phyloP scores from a whole-genome alignment of 306 rosid species.

The Cicer chorassanicum region DNA sequence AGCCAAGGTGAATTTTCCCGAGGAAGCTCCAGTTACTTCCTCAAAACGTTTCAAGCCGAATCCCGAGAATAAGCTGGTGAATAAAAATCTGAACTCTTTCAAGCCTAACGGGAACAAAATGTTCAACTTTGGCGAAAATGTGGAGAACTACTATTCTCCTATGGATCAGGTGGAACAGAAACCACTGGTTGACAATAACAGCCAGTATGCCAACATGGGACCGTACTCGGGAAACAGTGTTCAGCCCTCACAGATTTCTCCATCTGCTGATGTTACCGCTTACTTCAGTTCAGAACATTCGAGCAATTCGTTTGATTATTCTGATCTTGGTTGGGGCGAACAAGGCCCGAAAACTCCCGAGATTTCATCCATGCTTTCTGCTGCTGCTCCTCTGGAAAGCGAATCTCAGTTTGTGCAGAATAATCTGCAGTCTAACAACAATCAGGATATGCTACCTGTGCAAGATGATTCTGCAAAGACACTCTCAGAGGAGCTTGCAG shows the following conservation, averaged over 20 bases:
- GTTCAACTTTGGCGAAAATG: constrained; percentile 45
- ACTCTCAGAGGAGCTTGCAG: constrained; percentile 75
- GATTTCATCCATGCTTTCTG: constrained; percentile 76
- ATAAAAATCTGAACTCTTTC: constrained; percentile 48
- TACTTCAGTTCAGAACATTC: constrained; percentile 81
- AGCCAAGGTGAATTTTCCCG: constrained; percentile 96
- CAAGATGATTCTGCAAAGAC: constrained; percentile 55
- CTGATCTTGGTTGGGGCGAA: constrained; percentile 77
- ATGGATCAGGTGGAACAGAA: constrained; percentile 75
- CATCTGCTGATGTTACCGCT: constrained; percentile 48
- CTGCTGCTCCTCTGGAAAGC: constrained; percentile 56
- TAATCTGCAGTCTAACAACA: constrained; percentile 51
- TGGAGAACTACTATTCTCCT: constrained; percentile 52
- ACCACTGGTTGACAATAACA: constrained; percentile 50
- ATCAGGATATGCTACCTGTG: constrained; percentile 45
- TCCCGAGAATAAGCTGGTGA: constrained; percentile 49
- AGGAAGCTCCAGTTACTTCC: constrained; percentile 56
- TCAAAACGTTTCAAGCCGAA: constrained; percentile 55
- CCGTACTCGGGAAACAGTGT: constrained; percentile 50
- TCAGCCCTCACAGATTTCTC: constrained; percentile 42
- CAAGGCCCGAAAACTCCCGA: constrained; percentile 81
- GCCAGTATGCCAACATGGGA: constrained; percentile 56
- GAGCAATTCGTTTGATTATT: constrained; percentile 76
- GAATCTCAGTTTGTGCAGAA: constrained; percentile 58
- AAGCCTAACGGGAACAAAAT: constrained; percentile 58